These are phyloP conservation scores for Aspergillus unguis DNA, from an alignment of 2,329 filamentous ascomycete species.

Conservation along the genomic window DNA sequence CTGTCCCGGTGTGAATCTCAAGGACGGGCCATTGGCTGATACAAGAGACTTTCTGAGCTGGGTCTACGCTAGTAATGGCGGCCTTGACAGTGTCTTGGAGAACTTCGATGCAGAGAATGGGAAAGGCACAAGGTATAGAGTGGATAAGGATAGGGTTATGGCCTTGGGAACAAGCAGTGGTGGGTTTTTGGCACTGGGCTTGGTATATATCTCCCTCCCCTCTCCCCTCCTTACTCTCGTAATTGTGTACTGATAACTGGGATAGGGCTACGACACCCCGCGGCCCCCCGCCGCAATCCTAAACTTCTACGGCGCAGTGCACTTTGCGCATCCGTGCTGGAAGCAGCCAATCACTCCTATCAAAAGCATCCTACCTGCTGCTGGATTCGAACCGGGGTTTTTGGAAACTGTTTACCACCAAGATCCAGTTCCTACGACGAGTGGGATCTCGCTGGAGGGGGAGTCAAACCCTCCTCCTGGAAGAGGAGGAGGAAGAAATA, in stretches of 20 bases:
- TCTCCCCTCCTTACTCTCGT: background rate
- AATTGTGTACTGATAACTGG: background rate
- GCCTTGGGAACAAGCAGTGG: conserved; percentile 47
- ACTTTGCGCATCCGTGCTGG: conserved; percentile 42
- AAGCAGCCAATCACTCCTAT: conserved; percentile 31
- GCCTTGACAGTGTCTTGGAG: conserved; percentile 28
- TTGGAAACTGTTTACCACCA: conserved; percentile 37
- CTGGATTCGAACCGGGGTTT: conserved; percentile 26
- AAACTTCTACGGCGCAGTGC: conserved; percentile 43
- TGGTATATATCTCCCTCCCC: conserved; percentile 28
- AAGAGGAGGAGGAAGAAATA: conserved; percentile 19
- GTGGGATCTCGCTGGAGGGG: conserved; percentile 43
- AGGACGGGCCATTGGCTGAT: conserved; percentile 49
- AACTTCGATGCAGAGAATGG: conserved; percentile 1
- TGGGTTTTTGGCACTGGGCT: conserved; percentile 45
- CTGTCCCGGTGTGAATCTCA: conserved; percentile 48
- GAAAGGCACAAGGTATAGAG: conserved; percentile 9
- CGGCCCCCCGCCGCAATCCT: conserved; percentile 39
- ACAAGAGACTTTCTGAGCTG: conserved; percentile 44
- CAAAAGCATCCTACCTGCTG: conserved; percentile 23
- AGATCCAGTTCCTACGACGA: conserved; percentile 36
- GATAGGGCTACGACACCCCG: conserved; percentile 38
- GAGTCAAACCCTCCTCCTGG: no score
- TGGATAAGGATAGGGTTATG: conserved; percentile 37
- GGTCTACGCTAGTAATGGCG: conserved; percentile 31